Percentiles rank a stretch among this genome's conserved stretches.
phyloP scores from a whole-genome alignment of 176 grass and related monocot species.

The Oropetium thomaeum region DNA sequence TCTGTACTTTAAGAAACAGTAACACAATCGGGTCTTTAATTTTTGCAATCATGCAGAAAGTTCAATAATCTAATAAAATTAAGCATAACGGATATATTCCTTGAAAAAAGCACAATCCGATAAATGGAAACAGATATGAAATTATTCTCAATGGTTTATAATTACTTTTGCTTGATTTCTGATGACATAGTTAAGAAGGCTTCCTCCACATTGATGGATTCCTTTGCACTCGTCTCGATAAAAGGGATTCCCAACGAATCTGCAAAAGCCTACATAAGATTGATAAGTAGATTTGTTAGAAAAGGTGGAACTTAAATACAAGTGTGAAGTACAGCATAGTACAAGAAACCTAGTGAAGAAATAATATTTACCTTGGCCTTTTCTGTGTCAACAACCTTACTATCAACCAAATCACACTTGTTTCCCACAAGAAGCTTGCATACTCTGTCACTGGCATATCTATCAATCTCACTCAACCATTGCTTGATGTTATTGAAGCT shows the following conservation, averaged over 20 bases:
- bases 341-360: not conserved
- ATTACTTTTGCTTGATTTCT: constrained; percentile 89
- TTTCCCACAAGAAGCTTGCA: constrained; percentile 98
- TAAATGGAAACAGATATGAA: not conserved
- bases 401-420: constrained; percentile 86
- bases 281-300: not conserved
- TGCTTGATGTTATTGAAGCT: constrained; percentile 95
- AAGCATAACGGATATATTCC: not conserved
- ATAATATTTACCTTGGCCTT: constrained; percentile 62
- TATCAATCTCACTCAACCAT: constrained; percentile 93
- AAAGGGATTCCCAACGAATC: constrained; percentile 86
- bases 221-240: constrained; percentile 96
- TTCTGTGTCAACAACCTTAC: constrained; percentile 81
- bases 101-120: too few relatives aligned
- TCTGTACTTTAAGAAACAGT: not conserved
- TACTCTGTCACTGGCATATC: constrained; percentile 90
- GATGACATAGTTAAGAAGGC: constrained; percentile 94
- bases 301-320: not conserved
- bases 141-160: not conserved
- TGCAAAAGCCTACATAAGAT: constrained; percentile 70
- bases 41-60: not conserved
- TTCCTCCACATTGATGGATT: constrained; percentile 87
- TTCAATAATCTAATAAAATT: not conserved
- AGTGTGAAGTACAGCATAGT: not conserved
- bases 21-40: not conserved